A percentile compares a stretch with the other conserved stretches of the same genome.
These are phyloP conservation scores for Neurospora intermedia DNA, from an alignment of 495 filamentous ascomycete genomes.

Conservation along the genomic window DNA sequence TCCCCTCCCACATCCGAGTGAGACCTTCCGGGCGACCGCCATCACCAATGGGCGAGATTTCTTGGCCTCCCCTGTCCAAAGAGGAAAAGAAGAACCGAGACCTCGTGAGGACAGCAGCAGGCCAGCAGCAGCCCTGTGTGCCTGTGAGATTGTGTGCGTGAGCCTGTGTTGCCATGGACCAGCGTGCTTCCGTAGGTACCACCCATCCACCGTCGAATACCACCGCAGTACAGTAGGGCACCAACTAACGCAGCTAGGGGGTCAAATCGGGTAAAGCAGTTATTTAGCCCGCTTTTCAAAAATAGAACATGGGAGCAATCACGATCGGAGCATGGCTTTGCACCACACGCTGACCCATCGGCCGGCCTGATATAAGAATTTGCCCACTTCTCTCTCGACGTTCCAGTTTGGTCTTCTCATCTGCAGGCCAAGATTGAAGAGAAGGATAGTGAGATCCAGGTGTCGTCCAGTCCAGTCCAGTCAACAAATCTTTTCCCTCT, in stretches of 20 bases:
- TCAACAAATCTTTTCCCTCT: conserved; percentile 22
- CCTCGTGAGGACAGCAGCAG: neutral
- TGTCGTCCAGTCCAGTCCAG: conserved; percentile 33
- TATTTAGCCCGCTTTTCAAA: conserved; percentile 30
- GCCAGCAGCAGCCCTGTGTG: neutral
- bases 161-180: neutral
- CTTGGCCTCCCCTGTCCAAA: conserved; percentile 5
- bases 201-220: neutral
- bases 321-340: neutral
- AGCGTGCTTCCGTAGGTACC: neutral
- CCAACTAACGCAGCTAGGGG: conserved; percentile 10
- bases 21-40: conserved; percentile 31
- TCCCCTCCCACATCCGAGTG: conserved; percentile 24
- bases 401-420: conserved; percentile 18
- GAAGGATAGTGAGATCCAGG: conserved; percentile 31
- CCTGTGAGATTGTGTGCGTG: neutral
- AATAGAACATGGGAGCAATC: conserved; percentile 25
- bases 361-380: conserved; percentile 40
- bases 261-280: conserved; percentile 23
- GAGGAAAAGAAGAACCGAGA: neutral
- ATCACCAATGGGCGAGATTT: conserved; percentile 31
- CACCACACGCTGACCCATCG: conserved; percentile 2
- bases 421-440: conserved; percentile 24
- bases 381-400: conserved; percentile 25
- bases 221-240: neutral